These are phyloP conservation scores for Trypanosoma vivax DNA, from an alignment of 208 protist species.

Conservation along the genomic window DNA sequence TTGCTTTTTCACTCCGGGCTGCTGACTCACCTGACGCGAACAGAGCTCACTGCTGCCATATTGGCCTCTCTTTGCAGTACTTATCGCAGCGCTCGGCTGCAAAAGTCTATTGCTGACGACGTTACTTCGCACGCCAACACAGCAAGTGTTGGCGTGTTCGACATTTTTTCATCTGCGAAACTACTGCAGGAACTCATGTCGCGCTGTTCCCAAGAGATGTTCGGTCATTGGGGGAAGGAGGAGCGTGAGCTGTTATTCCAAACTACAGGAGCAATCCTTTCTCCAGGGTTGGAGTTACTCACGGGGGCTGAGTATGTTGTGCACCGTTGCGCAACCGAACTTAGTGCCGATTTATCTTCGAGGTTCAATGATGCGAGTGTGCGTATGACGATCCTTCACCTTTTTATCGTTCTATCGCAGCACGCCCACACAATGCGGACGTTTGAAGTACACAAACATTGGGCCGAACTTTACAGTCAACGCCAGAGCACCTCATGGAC, in stretches of 20 bases:
- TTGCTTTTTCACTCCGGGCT: conserved; percentile 12
- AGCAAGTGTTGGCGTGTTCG: neutral
- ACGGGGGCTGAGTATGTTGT: neutral
- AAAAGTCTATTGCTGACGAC: neutral
- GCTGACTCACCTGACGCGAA: conserved; percentile 3
- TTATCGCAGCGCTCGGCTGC: neutral
- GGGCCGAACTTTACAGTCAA: neutral
- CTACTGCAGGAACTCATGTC: neutral
- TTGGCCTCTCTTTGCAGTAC: conserved; percentile 4
- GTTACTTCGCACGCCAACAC: neutral
- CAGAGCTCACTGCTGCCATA: conserved; percentile 3
- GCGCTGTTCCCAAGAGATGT: neutral
- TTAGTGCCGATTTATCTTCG: neutral
- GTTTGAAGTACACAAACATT: conserved; percentile 3
- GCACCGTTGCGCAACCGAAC: neutral
- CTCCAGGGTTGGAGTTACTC: neutral
- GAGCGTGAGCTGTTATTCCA: neutral
- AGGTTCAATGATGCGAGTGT: neutral
- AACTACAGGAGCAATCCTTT: neutral
- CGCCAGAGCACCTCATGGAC: neutral
- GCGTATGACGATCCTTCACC: conserved; percentile 1
- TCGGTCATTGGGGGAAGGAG: neutral
- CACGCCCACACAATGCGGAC: conserved; percentile 13
- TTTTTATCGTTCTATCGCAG: conserved; percentile 3
- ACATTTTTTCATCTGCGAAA: neutral